phyloP scores from a whole-genome alignment of 2,329 filamentous ascomycete genomes.

The Cephalotrichum gorgonifer region DNA sequence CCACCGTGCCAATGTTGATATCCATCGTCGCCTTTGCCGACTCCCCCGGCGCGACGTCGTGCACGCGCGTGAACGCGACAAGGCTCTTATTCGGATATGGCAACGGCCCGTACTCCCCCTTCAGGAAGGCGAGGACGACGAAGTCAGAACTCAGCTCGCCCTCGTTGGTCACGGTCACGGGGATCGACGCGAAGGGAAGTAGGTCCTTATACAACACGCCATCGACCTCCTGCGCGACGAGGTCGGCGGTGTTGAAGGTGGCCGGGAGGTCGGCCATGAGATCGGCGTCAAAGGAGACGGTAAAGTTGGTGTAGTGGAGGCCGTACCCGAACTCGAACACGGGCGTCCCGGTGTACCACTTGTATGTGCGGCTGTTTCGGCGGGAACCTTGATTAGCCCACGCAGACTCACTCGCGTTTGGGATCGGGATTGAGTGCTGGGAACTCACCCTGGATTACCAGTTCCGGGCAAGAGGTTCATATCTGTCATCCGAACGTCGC shows the following conservation, averaged over 20 bases:
- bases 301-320: slow-evolving; percentile 48
- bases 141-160: slow-evolving; percentile 38
- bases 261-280: neutral
- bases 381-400: too few relatives aligned
- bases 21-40: slow-evolving; percentile 1
- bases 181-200: slow-evolving; percentile 24
- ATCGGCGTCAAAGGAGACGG: slow-evolving; percentile 11
- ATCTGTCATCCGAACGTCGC: slow-evolving; percentile 40
- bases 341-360: slow-evolving; percentile 38
- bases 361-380: slow-evolving; percentile 39
- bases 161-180: slow-evolving; percentile 31
- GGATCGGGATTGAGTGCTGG: neutral
- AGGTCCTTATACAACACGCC: slow-evolving; percentile 24
- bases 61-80: slow-evolving; percentile 10
- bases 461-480: slow-evolving; percentile 40
- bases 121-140: slow-evolving; percentile 38
- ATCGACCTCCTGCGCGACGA: slow-evolving; percentile 21
- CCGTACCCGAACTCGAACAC: slow-evolving; percentile 45
- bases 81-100: slow-evolving; percentile 43
- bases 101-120: slow-evolving; percentile 30
- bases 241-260: slow-evolving; percentile 19
- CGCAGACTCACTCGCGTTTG: too few relatives aligned
- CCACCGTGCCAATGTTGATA: slow-evolving; percentile 3
- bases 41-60: slow-evolving; percentile 1
- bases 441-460: slow-evolving; percentile 29